Evolutionary conservation across 345 rosid species (phyloP), one percentile per base, ranked within the genome.

Genomic region (Physaria fendleri): DNA sequence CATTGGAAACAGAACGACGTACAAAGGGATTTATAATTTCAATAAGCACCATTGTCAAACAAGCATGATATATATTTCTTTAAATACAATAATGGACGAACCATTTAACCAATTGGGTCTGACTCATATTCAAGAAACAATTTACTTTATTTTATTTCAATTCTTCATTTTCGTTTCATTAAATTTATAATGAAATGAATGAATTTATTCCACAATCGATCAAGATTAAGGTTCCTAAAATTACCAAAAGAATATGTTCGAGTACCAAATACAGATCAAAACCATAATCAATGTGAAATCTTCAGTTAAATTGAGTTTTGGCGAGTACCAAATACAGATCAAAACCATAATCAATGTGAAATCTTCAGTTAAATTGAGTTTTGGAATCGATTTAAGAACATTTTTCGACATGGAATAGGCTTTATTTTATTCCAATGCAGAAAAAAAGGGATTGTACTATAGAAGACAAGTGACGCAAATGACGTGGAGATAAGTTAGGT

Each of bases 401-500:
- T 16, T 28, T 28, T 41, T 57, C 12, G 12, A 39, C 12, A 11
- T 12, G 16, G n/a, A 27, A 27, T 6, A 14, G 34, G 24, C 12
- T 6, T 25, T 23, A 8, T 32, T 24, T n/a, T 12, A 39, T 15
- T 4, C 14, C 29, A 34, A 13, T 4, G 9, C 29, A 34, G 9
- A 9, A 28, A 14, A 33, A 27, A 37, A 56, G 22, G 16, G 37
- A 38, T 13, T 48, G 34, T 23, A 56, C 25, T 45, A 15, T 47
- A 28, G 39, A 39, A 39, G 34, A 21, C 28, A 9, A 56, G 50
- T 47, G 43, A 66, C 48, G 15, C 18, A 58, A 58, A 42, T 42
- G 51, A 57, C 59, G 71, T 42, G 66, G 66, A 18, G 54, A 33
- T 27, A 34, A 59, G 72, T 68, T 59, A 43, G 60, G 72, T 37